Evolutionary conservation across 225 moss, liverwort and hornwort genomes (phyloP).

Genomic region (Polytrichum formosum): DNA sequence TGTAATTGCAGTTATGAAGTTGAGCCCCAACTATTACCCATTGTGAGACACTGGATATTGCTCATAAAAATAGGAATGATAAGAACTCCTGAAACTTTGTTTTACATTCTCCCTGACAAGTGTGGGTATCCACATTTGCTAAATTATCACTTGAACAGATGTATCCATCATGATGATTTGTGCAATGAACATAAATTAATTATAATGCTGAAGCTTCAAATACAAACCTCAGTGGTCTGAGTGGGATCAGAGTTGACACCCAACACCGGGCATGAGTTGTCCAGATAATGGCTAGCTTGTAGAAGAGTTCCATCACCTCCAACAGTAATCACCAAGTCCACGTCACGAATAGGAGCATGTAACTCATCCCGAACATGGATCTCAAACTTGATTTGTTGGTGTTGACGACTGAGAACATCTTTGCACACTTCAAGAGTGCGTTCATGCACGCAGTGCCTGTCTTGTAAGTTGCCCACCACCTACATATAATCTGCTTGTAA

Average conservation of each 20-base stretch:
- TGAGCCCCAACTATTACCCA: too few relatives aligned
- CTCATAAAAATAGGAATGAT: too few relatives aligned
- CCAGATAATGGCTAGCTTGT: conserved; percentile 80
- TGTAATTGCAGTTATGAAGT: too few relatives aligned
- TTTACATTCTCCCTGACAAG: too few relatives aligned
- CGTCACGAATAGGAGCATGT: conserved; percentile 50
- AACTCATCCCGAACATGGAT: conserved; percentile 70
- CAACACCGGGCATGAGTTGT: conserved; percentile 63
- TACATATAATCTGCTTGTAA: conserved; percentile 14
- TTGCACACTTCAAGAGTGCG: conserved; percentile 61
- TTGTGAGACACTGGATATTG: too few relatives aligned
- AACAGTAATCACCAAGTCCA: conserved; percentile 86
- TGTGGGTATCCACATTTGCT: too few relatives aligned
- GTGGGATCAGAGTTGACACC: conserved; percentile 93
- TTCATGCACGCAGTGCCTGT: conserved; percentile 69
- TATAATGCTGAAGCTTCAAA: conserved; percentile 1
- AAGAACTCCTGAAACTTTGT: too few relatives aligned
- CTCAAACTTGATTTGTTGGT: conserved; percentile 57
- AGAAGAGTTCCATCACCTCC: conserved; percentile 93
- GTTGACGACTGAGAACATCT: conserved; percentile 58
- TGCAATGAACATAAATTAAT: background rate
- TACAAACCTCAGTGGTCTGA: conserved; percentile 59
- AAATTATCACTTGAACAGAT: background rate
- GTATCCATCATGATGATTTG: background rate
- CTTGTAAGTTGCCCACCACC: conserved; percentile 72